Evolutionary conservation across 805 yeast species (phyloP).

Genomic region (Myxozyma geophila): DNA sequence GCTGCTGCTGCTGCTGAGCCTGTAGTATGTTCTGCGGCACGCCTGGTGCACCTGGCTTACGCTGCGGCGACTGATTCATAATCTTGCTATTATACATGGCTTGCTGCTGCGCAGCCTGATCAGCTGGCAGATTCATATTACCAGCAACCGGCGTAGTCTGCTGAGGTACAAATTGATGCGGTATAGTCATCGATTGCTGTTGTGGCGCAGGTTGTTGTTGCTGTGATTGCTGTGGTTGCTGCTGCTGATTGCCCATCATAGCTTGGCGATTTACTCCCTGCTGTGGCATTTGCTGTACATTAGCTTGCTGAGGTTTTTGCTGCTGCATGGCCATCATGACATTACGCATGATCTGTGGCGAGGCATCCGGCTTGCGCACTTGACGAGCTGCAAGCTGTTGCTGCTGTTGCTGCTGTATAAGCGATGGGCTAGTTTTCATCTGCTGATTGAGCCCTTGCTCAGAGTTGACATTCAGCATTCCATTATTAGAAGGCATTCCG

Average conservation of each 20-base stretch:
- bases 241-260: constrained; percentile 12
- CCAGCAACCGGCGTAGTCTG: constrained; percentile 20
- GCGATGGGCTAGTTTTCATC: constrained; percentile 8
- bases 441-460: background rate
- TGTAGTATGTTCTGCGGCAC: constrained; percentile 16
- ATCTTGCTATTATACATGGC: constrained; percentile 1
- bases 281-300: constrained; percentile 15
- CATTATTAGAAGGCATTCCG: background rate
- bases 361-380: constrained; percentile 10
- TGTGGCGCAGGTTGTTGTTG: constrained; percentile 16
- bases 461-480: background rate
- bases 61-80: constrained; percentile 24
- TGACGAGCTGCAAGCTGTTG: constrained; percentile 12
- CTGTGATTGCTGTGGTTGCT: constrained; percentile 5
- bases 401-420: constrained; percentile 20
- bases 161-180: constrained; percentile 25
- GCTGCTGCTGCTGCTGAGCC: constrained; percentile 22
- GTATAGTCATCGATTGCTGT: constrained; percentile 23
- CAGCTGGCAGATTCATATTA: constrained; percentile 9
- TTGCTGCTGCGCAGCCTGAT: constrained; percentile 17
- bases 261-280: constrained; percentile 1
- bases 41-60: constrained; percentile 17
- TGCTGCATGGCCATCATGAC: constrained; percentile 14
- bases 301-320: constrained; percentile 19
- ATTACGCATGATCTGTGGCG: constrained; percentile 19